These are phyloP conservation scores for Lyophyllum decastes DNA, from an alignment of 768 basidiomycete species.

Conservation along the genomic window DNA sequence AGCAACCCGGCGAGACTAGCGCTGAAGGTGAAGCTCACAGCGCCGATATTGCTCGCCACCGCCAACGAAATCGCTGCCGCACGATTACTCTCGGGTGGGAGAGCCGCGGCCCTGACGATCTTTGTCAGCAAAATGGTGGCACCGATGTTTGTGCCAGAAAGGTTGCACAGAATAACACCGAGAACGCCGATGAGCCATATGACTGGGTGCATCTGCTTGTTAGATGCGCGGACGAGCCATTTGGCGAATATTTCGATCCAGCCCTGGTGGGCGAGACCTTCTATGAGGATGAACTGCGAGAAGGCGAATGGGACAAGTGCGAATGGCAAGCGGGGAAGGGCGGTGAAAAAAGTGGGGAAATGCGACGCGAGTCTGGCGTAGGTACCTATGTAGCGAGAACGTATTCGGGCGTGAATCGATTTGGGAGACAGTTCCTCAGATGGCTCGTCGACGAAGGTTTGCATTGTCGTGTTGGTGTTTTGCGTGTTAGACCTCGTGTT, in stretches of 20 bases:
- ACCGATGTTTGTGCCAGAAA: slow-evolving; percentile 91
- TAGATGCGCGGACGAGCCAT: slow-evolving; percentile 58
- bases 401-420: slow-evolving; percentile 5
- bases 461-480: neutral
- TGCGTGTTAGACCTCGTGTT: slow-evolving; percentile 16
- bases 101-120: slow-evolving; percentile 56
- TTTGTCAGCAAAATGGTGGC: slow-evolving; percentile 91
- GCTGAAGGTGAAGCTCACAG: slow-evolving; percentile 86
- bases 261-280: slow-evolving; percentile 76
- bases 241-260: slow-evolving; percentile 85
- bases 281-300: slow-evolving; percentile 92
- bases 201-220: slow-evolving; percentile 44
- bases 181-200: slow-evolving; percentile 73
- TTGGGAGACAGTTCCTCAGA: neutral
- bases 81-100: slow-evolving; percentile 38
- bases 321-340: slow-evolving; percentile 73
- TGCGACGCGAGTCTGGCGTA: slow-evolving; percentile 27
- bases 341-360: slow-evolving; percentile 74
- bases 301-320: slow-evolving; percentile 90
- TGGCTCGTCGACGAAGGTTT: slow-evolving; percentile 4
- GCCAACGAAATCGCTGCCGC: slow-evolving; percentile 77
- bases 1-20: slow-evolving; percentile 88
- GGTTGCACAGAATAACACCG: slow-evolving; percentile 75
- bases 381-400: slow-evolving; percentile 1
- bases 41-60: slow-evolving; percentile 87